phyloP scores from a whole-genome alignment of 441 rosid species.

The Mallotus repandus region DNA sequence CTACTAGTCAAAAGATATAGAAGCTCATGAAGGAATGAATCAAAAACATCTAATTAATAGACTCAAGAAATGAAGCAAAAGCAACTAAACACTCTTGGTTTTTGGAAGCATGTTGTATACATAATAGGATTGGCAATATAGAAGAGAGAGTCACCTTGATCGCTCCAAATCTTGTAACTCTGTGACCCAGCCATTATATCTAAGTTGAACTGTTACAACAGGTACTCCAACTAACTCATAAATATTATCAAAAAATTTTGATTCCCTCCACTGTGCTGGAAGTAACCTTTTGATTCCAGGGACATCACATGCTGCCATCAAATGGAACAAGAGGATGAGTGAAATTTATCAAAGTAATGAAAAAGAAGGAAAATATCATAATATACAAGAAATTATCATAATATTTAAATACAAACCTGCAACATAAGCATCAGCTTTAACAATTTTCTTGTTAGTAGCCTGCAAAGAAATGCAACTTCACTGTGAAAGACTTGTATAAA shows the following conservation, averaged over 20 bases:
- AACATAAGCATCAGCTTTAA: conserved; percentile 90
- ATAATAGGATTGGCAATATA: background rate
- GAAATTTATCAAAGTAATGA: background rate
- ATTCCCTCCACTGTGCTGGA: conserved; percentile 78
- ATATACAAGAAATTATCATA: no score
- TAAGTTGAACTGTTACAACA: conserved; percentile 86
- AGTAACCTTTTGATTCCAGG: conserved; percentile 93
- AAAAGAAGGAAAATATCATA: background rate
- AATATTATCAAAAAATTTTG: conserved; percentile 70
- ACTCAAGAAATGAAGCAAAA: conserved; percentile 9
- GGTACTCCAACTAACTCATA: conserved; percentile 93
- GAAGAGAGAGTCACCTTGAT: conserved; percentile 55
- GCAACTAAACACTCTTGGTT: background rate
- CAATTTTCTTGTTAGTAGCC: conserved; percentile 79
- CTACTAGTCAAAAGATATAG: conserved; percentile 35
- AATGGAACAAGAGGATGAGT: conserved; percentile 9
- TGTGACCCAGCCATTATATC: conserved; percentile 98
- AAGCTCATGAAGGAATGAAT: conserved; percentile 1
- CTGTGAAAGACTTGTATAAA: background rate
- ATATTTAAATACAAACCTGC: conserved; percentile 46
- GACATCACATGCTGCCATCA: conserved; percentile 79
- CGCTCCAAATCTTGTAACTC: conserved; percentile 80
- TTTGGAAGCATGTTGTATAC: background rate
- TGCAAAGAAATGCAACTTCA: conserved; percentile 32
- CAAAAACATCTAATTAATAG: background rate